These are phyloP conservation scores for Cyberlindnera meyerae DNA, from an alignment of 805 yeast genomes.

Conservation along the genomic window DNA sequence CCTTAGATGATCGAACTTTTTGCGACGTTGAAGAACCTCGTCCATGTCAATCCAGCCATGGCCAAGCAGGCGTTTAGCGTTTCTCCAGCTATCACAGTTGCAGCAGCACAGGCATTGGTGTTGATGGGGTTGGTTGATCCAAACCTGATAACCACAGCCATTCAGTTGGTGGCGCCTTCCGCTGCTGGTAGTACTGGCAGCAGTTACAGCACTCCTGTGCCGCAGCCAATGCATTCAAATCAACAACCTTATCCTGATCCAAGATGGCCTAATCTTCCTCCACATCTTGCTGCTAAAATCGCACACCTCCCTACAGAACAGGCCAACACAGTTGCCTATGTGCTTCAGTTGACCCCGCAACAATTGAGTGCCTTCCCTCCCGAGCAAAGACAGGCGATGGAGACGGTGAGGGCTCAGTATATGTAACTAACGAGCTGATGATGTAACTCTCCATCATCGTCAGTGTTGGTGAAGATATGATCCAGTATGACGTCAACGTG, in stretches of 20 bases:
- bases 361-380: slow-evolving; percentile 8
- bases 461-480: too few relatives aligned
- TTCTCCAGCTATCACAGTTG: slow-evolving; percentile 53
- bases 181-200: not conserved
- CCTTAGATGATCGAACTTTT: slow-evolving; percentile 64
- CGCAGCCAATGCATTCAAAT: slow-evolving; percentile 9
- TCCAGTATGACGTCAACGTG: too few relatives aligned
- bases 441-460: too few relatives aligned
- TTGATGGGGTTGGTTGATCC: slow-evolving; percentile 73
- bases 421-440: too few relatives aligned
- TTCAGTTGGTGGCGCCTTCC: slow-evolving; percentile 18
- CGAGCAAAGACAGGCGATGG: slow-evolving; percentile 14
- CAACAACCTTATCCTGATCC: slow-evolving; percentile 26
- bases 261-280: slow-evolving; percentile 46
- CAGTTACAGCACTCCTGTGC: too few relatives aligned
- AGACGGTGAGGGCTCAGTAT: slow-evolving; percentile 10
- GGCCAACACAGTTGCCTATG: slow-evolving; percentile 49
- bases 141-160: slow-evolving; percentile 59
- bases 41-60: slow-evolving; percentile 30
- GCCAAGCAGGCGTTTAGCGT: slow-evolving; percentile 49
- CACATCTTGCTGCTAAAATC: slow-evolving; percentile 45
- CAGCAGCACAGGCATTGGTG: slow-evolving; percentile 69
- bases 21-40: slow-evolving; percentile 55
- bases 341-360: slow-evolving; percentile 38
- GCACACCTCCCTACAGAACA: slow-evolving; percentile 49